Evolutionary conservation across 2,329 filamentous ascomycete genomes (phyloP).

Genomic region (Dothideomycetes sp.): DNA sequence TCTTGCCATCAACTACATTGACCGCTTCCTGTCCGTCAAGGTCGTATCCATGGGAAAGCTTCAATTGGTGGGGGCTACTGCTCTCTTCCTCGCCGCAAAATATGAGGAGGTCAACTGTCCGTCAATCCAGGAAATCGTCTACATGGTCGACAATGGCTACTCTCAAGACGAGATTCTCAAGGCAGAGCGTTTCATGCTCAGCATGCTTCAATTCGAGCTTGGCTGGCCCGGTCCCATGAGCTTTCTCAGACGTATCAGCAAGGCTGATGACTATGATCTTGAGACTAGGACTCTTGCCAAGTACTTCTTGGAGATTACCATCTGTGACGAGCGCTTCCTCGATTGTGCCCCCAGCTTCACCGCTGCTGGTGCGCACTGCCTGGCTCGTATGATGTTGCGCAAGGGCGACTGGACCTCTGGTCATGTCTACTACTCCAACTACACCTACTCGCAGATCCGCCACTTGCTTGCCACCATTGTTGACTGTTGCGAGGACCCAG

Average conservation of each 20-base stretch:
- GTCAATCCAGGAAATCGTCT: constrained; percentile 88
- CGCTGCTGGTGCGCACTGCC: constrained; percentile 83
- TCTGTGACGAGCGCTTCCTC: constrained; percentile 98
- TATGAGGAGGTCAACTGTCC: constrained; percentile 99
- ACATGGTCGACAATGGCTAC: constrained; percentile 95
- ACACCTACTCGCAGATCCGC: constrained; percentile 76
- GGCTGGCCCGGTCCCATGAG: constrained; percentile 99
- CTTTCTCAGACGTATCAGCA: constrained; percentile 92
- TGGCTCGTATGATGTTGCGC: constrained; percentile 76
- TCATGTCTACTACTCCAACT: constrained; percentile 88
- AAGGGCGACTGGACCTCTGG: constrained; percentile 80
- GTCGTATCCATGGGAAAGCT: constrained; percentile 90
- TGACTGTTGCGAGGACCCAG: constrained; percentile 75
- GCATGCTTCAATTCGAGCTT: constrained; percentile 88
- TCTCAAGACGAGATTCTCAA: constrained; percentile 86
- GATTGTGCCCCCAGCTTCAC: constrained; percentile 82
- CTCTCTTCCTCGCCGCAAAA: constrained; percentile 90
- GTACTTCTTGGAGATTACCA: constrained; percentile 91
- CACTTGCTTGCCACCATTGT: constrained; percentile 67
- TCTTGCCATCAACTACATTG: constrained; percentile 90
- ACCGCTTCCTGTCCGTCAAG: constrained; percentile 90
- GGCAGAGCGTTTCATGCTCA: constrained; percentile 96
- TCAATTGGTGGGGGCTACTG: constrained; percentile 90
- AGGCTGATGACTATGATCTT: constrained; percentile 93
- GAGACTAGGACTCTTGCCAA: constrained; percentile 93